Percentiles rank a stretch among this genome's conserved stretches.
Evolutionary conservation across 305 asterid genomes (phyloP).

Genomic region (Fraxinus greggii): DNA sequence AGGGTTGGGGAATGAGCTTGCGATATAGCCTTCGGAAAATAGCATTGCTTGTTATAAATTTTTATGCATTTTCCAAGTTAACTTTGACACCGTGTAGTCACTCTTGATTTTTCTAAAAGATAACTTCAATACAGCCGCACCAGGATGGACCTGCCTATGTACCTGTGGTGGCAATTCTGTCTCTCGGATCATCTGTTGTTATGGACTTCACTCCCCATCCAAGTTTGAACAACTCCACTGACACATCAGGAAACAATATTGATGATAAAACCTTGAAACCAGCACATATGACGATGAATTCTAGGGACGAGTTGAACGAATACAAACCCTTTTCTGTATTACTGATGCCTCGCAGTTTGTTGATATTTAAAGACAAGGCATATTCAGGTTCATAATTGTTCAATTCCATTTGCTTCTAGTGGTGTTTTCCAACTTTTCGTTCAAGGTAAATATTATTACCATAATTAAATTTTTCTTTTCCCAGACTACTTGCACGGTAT

Average conservation of each 20-base stretch:
- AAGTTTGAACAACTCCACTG: slow-evolving; percentile 32
- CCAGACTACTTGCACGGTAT: slow-evolving; percentile 89
- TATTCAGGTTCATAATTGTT: slow-evolving; percentile 56
- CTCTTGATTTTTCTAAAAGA: slow-evolving; percentile 9
- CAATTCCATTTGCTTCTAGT: slow-evolving; percentile 9
- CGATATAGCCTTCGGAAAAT: not conserved
- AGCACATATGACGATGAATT: slow-evolving; percentile 26
- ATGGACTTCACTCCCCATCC: slow-evolving; percentile 86
- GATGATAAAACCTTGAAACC: slow-evolving; percentile 23
- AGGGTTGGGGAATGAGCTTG: not conserved
- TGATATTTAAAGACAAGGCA: slow-evolving; percentile 75
- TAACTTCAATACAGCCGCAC: slow-evolving; percentile 54
- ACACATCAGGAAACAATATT: slow-evolving; percentile 27
- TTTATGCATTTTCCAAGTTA: not conserved
- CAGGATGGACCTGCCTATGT: slow-evolving; percentile 93
- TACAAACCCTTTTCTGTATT: slow-evolving; percentile 59
- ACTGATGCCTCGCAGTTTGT: slow-evolving; percentile 86
- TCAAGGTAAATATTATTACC: slow-evolving; percentile 6
- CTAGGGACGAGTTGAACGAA: slow-evolving; percentile 25
- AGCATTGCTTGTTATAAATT: not conserved
- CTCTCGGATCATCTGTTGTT: slow-evolving; percentile 82
- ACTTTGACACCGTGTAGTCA: not conserved
- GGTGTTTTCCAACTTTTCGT: not conserved
- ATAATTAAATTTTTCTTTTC: not conserved
- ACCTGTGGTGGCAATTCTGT: slow-evolving; percentile 90